Conservation (phyloP, 352 stramenopile species). For the Globisporangium barbulae region DNA sequence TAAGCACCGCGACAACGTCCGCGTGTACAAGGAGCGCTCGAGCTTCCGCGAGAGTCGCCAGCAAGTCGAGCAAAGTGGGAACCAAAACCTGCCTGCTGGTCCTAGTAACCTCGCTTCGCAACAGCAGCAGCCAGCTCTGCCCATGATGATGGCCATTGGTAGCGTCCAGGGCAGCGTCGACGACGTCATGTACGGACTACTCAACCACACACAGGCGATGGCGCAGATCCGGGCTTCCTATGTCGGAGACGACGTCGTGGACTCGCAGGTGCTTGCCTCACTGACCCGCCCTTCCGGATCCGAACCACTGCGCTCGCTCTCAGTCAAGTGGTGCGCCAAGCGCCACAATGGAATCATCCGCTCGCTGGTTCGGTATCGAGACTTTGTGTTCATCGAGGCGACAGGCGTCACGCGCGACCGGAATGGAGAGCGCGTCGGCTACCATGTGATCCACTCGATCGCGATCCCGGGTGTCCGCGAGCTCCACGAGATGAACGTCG, state of each 20-base stretch:
- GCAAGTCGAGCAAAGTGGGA: neutral
- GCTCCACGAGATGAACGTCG: constrained; percentile 11
- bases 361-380: constrained; percentile 46
- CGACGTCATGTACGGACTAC: constrained; percentile 36
- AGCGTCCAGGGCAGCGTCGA: constrained; percentile 29
- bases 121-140: neutral
- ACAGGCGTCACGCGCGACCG: constrained; percentile 31
- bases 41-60: neutral
- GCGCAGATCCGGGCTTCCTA: constrained; percentile 40
- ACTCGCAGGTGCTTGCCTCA: constrained; percentile 40
- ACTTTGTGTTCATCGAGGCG: constrained; percentile 54
- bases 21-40: constrained; percentile 6
- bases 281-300: constrained; percentile 31
- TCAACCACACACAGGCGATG: constrained; percentile 26
- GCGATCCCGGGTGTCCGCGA: constrained; percentile 7
- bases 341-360: constrained; percentile 19
- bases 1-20: constrained; percentile 14
- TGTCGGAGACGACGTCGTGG: constrained; percentile 43
- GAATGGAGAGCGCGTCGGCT: constrained; percentile 44
- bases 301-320: constrained; percentile 35
- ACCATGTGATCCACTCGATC: constrained; percentile 45
- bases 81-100: neutral
- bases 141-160: constrained; percentile 19
- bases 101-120: neutral
- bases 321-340: constrained; percentile 23